Evolutionary conservation across 352 stramenopile species (phyloP).

Genomic region (Labyrinthula sp.): DNA sequence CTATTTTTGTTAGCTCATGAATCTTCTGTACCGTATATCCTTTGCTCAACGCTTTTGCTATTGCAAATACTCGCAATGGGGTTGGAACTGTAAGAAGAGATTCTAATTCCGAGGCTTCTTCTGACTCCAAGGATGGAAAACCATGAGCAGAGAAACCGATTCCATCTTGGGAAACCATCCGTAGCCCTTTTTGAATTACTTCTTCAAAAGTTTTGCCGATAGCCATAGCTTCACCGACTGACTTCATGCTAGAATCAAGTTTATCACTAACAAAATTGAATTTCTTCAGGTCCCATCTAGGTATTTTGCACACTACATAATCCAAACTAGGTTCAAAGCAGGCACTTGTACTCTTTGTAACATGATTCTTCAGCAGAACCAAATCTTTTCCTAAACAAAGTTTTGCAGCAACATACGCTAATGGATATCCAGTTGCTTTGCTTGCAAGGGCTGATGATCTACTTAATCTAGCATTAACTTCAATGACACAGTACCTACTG

Average conservation of each 20-base stretch:
- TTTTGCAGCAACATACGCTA: slow-evolving; percentile 92
- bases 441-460: slow-evolving; percentile 86
- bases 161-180: slow-evolving; percentile 95
- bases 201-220: slow-evolving; percentile 96
- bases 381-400: slow-evolving; percentile 79
- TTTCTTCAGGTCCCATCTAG: slow-evolving; percentile 84
- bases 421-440: slow-evolving; percentile 90
- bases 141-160: no score
- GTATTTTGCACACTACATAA: slow-evolving; percentile 90
- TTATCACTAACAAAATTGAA: slow-evolving; percentile 74
- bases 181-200: slow-evolving; percentile 82
- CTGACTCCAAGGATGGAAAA: slow-evolving; percentile 15
- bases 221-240: slow-evolving; percentile 84
- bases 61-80: slow-evolving; percentile 40
- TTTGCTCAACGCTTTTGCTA: slow-evolving; percentile 56
- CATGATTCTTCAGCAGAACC: slow-evolving; percentile 75
- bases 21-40: slow-evolving; percentile 66
- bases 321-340: slow-evolving; percentile 92
- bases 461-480: slow-evolving; percentile 88
- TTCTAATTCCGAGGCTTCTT: slow-evolving; percentile 24
- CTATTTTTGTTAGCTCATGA: slow-evolving; percentile 94
- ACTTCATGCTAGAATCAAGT: slow-evolving; percentile 88
- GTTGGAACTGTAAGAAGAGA: slow-evolving; percentile 49
- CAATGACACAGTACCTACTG: slow-evolving; percentile 89
- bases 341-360: slow-evolving; percentile 79